These are phyloP conservation scores for Kluyveromyces lactis DNA, from an alignment of 805 yeast genomes.

Conservation along the genomic window DNA sequence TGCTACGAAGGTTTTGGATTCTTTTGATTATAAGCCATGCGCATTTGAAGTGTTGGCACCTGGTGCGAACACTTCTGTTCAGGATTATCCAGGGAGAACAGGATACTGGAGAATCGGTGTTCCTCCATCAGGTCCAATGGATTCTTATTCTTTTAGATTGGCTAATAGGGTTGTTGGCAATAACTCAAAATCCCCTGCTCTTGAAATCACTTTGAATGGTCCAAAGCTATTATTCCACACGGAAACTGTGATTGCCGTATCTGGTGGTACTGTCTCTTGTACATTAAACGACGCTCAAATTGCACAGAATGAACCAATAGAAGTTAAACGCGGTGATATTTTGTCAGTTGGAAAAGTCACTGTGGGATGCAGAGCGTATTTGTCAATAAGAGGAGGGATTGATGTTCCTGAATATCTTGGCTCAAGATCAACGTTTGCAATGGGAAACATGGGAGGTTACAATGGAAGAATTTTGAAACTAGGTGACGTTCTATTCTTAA, in stretches of 20 bases:
- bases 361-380: conserved; percentile 81
- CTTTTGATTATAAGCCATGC: conserved; percentile 67
- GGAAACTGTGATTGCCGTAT: conserved; percentile 65
- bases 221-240: conserved; percentile 82
- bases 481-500: conserved; percentile 87
- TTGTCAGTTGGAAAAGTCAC: conserved; percentile 73
- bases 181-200: conserved; percentile 70
- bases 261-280: conserved; percentile 77
- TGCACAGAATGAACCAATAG: conserved; percentile 65
- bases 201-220: conserved; percentile 82
- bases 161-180: conserved; percentile 92
- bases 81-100: conserved; percentile 88
- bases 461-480: conserved; percentile 86
- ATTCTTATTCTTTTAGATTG: conserved; percentile 76
- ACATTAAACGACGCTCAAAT: conserved; percentile 52
- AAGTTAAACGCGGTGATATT: conserved; percentile 65
- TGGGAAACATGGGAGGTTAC: conserved; percentile 88
- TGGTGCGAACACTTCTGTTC: conserved; percentile 94
- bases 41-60: conserved; percentile 83
- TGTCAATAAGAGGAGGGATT: conserved; percentile 87
- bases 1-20: conserved; percentile 80
- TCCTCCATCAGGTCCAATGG: conserved; percentile 99
- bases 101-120: conserved; percentile 71
- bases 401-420: conserved; percentile 93
- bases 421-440: conserved; percentile 92